Base-by-base conservation (phyloP, 2,329 filamentous ascomycete species). In the Trichoderma citrinoviride region DNA sequence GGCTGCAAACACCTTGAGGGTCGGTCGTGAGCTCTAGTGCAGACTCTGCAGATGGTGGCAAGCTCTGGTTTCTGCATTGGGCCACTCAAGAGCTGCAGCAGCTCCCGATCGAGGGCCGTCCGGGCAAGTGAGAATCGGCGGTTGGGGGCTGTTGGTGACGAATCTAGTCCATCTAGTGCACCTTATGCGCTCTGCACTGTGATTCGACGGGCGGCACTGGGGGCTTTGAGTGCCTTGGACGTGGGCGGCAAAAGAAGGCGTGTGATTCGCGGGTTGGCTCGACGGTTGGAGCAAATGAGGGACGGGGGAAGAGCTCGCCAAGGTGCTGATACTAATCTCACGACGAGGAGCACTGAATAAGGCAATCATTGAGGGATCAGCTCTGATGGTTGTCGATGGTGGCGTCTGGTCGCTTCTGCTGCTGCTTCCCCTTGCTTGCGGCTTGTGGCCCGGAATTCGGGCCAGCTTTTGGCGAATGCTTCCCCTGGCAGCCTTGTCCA, bases 211-310 rank as follows among this genome's bases (percentile, higher is more conserved):
- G 47, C 50, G 62, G 52, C n/a, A 43, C 29, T 29, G 64, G 58
- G 43, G 44, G 46, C 54, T 33, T 37, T 37, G 33, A 14, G 33
- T 37, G 52, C 52, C 54, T 56, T 23, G 57, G 64, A 62, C 44
- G 61, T 65, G 65, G 69, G 70, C 70, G 69, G 66, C 64, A 70
- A 69, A 40, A 33, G 33, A 5, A 15, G 40, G 27, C 56, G 41
- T 47, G 43, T 70, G 67, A 71, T 71, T 71, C 65, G 70, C 54
- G 29, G n/a, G 7, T 6, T 14, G 17, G 14, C 49, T 37, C 19
- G 25, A 17, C 21, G 55, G 37, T 12, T 44, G 37, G 33, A 50
- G 40, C 40, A 62, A 43, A 61, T 50, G 40, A 33, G 56, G 56
- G 44, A 25, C 56, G 25, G 6, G 29, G 46, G 27, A 60, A 60